These are phyloP conservation scores for Gnomoniopsis smithogilvyi DNA, from an alignment of 2,329 filamentous ascomycete species.

Conservation along the genomic window DNA sequence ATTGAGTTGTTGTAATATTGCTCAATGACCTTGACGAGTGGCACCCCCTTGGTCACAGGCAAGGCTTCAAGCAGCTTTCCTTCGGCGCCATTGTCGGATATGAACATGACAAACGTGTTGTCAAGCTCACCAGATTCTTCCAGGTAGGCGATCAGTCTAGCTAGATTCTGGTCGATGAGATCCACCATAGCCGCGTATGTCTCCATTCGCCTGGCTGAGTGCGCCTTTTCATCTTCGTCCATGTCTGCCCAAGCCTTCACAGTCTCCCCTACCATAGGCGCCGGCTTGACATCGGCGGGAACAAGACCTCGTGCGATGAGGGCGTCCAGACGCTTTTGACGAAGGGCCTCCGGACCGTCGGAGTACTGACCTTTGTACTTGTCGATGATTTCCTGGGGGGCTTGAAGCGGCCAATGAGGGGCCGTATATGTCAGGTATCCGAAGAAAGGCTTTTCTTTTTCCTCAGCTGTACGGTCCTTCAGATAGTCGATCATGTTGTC, in stretches of 20 bases:
- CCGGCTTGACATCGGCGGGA: slow-evolving; percentile 44
- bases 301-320: slow-evolving; percentile 57
- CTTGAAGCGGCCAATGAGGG: slow-evolving; percentile 62
- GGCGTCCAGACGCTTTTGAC: slow-evolving; percentile 47
- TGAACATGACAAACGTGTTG: slow-evolving; percentile 62
- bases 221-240: slow-evolving; percentile 39
- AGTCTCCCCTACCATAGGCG: slow-evolving; percentile 46
- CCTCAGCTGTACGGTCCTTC: slow-evolving; percentile 38
- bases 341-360: slow-evolving; percentile 55
- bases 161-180: slow-evolving; percentile 57
- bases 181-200: slow-evolving; percentile 64
- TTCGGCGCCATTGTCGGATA: slow-evolving; percentile 52
- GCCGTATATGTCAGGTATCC: slow-evolving; percentile 59
- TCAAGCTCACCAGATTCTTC: slow-evolving; percentile 54
- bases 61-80: slow-evolving; percentile 22
- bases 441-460: slow-evolving; percentile 48
- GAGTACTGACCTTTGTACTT: slow-evolving; percentile 60
- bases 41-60: slow-evolving; percentile 16
- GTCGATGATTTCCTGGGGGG: slow-evolving; percentile 48
- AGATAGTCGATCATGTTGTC: slow-evolving; percentile 50
- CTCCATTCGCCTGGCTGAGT: slow-evolving; percentile 55
- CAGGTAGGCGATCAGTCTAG: slow-evolving; percentile 56
- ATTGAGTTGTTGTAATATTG: slow-evolving; percentile 55
- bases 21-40: slow-evolving; percentile 26
- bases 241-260: slow-evolving; percentile 45